A percentile compares a stretch with the other conserved stretches of the same genome.
phyloP scores from a whole-genome alignment of 768 basidiomycete species.

The Leccinum disarticulatum region DNA sequence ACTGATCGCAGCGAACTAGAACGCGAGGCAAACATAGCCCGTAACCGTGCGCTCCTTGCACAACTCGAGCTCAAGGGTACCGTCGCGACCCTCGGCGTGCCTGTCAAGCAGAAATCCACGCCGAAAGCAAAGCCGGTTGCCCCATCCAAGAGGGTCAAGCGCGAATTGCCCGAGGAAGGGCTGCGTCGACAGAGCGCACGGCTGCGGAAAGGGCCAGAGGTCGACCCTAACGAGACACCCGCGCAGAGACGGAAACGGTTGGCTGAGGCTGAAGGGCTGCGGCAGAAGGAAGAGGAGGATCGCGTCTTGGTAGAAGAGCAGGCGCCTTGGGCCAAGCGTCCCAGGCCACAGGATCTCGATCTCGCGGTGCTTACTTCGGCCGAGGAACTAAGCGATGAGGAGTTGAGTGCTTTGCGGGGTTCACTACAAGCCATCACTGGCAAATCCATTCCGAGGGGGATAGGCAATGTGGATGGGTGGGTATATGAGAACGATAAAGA shows the following conservation, averaged over 20 bases:
- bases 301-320: slow-evolving; percentile 60
- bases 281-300: slow-evolving; percentile 62
- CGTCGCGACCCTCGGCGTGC: slow-evolving; percentile 45
- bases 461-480: slow-evolving; percentile 50
- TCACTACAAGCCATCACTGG: slow-evolving; percentile 44
- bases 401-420: slow-evolving; percentile 45
- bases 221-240: slow-evolving; percentile 65
- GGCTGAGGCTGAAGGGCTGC: slow-evolving; percentile 56
- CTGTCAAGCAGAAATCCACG: slow-evolving; percentile 39
- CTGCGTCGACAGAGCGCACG: slow-evolving; percentile 71
- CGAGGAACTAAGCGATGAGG: slow-evolving; percentile 47
- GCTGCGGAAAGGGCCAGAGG: slow-evolving; percentile 41
- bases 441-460: slow-evolving; percentile 37
- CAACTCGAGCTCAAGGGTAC: slow-evolving; percentile 66
- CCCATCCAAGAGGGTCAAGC: slow-evolving; percentile 53
- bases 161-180: slow-evolving; percentile 40
- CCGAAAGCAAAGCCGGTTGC: slow-evolving; percentile 62
- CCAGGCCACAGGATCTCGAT: slow-evolving; percentile 66
- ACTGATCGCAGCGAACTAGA: slow-evolving; percentile 53
- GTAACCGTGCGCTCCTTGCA: slow-evolving; percentile 73
- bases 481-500: slow-evolving; percentile 46
- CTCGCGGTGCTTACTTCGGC: slow-evolving; percentile 50
- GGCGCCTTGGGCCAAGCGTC: slow-evolving; percentile 60
- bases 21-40: slow-evolving; percentile 78
- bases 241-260: slow-evolving; percentile 65